phyloP scores from a whole-genome alignment of 352 stramenopile genomes.

The Phytophthora chlamydospora region DNA sequence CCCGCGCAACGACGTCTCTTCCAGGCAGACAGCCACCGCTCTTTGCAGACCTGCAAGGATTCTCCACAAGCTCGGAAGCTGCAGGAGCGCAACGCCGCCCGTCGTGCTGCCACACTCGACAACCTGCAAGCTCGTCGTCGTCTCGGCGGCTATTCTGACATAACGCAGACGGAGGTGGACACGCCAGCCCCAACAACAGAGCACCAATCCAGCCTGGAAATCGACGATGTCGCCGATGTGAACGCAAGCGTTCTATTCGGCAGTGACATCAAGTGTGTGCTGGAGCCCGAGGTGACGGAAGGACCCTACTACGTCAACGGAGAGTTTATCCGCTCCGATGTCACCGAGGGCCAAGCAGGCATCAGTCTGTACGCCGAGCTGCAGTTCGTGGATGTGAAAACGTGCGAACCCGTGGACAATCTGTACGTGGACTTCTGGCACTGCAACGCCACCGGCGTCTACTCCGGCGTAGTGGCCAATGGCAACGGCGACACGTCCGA shows the following conservation, averaged over 20 bases:
- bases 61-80: slow-evolving; percentile 23
- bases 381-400: slow-evolving; percentile 37
- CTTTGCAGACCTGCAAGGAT: slow-evolving; percentile 23
- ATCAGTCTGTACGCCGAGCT: slow-evolving; percentile 31
- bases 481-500: slow-evolving; percentile 32
- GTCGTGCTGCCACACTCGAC: slow-evolving; percentile 10
- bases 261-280: slow-evolving; percentile 26
- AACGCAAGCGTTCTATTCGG: slow-evolving; percentile 19
- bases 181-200: slow-evolving; percentile 22
- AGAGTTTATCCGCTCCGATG: slow-evolving; percentile 25
- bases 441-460: slow-evolving; percentile 34
- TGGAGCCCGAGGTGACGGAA: slow-evolving; percentile 32
- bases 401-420: slow-evolving; percentile 27
- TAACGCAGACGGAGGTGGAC: slow-evolving; percentile 8
- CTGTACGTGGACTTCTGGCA: slow-evolving; percentile 38
- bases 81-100: slow-evolving; percentile 14
- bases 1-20: slow-evolving; percentile 24
- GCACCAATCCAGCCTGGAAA: slow-evolving; percentile 20
- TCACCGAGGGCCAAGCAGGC: slow-evolving; percentile 23
- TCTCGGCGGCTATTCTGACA: slow-evolving; percentile 17
- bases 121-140: slow-evolving; percentile 22
- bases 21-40: slow-evolving; percentile 21
- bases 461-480: slow-evolving; percentile 30
- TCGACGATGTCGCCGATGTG: slow-evolving; percentile 17
- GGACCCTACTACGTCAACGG: slow-evolving; percentile 35